These are phyloP conservation scores for Cerrena zonata DNA, from an alignment of 1,284 basidiomycete genomes.

Conservation along the genomic window DNA sequence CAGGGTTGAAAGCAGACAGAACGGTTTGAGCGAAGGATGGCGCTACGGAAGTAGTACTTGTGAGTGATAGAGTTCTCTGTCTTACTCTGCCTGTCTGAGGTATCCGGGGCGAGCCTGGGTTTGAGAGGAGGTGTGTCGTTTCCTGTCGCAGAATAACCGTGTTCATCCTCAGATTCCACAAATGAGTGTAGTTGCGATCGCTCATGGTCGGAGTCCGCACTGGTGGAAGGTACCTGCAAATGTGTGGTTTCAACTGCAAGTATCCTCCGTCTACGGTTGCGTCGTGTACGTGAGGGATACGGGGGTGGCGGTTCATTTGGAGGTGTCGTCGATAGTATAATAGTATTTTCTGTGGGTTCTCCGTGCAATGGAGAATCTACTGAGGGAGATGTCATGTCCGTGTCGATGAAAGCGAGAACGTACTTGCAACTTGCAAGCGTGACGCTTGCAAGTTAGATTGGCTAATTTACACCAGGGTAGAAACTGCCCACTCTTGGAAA, in stretches of 20 bases:
- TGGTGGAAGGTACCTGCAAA: conserved; percentile 30
- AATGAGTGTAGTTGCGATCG: conserved; percentile 10
- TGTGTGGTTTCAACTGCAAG: conserved; percentile 19
- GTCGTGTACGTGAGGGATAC: conserved; percentile 54
- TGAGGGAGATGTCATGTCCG: too few species aligned
- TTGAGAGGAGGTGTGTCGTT: conserved; percentile 37
- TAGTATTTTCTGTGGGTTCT: background rate
- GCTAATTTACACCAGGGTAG: too few species aligned
- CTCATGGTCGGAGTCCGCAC: conserved; percentile 28
- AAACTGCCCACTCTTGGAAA: background rate
- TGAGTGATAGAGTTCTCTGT: conserved; percentile 48
- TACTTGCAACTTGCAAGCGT: too few species aligned
- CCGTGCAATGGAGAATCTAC: background rate
- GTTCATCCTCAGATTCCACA: conserved; percentile 19
- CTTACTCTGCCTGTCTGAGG: conserved; percentile 16
- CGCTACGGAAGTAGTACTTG: conserved; percentile 49
- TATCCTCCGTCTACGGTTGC: conserved; percentile 30
- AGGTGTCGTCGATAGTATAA: conserved; percentile 20
- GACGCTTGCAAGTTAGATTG: too few species aligned
- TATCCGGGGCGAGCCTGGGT: conserved; percentile 18
- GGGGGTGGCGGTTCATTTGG: conserved; percentile 58
- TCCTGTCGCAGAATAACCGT: conserved; percentile 25
- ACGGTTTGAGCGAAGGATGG: conserved; percentile 64
- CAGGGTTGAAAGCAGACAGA: conserved; percentile 51
- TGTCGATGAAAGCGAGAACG: too few species aligned